Percentiles rank a stretch among this genome's conserved stretches.
phyloP scores from a whole-genome alignment of 108 stramenopile genomes.

The Chaetoceros tenuissimus region DNA sequence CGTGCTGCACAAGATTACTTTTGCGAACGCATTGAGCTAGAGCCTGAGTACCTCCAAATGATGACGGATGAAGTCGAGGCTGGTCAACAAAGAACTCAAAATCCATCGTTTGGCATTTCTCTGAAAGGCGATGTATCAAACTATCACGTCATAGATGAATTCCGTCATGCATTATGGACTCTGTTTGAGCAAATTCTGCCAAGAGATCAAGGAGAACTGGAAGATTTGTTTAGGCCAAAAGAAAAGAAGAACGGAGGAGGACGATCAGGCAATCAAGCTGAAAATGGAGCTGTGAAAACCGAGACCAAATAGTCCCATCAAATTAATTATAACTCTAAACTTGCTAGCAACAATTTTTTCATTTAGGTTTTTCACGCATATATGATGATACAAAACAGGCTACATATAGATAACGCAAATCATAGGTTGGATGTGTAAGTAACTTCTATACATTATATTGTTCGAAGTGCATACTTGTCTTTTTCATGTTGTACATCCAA shows the following conservation, averaged over 20 bases:
- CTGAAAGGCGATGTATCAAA: not conserved
- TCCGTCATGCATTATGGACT: not conserved
- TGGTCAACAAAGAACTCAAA: not conserved
- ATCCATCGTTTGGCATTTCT: not conserved
- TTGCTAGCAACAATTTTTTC: too few species aligned
- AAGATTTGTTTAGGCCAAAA: not conserved
- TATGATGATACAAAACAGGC: too few species aligned
- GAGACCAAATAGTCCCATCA: too few species aligned
- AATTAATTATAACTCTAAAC: too few species aligned
- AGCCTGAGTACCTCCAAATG: constrained; percentile 50
- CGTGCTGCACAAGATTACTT: constrained; percentile 50
- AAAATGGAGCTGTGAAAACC: too few species aligned
- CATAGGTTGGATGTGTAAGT: too few species aligned
- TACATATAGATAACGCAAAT: too few species aligned
- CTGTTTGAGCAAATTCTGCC: not conserved
- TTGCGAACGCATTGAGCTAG: constrained; percentile 52
- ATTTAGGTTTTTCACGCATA: too few species aligned
- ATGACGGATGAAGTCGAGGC: constrained; percentile 35
- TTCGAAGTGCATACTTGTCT: too few species aligned
- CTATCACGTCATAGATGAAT: not conserved
- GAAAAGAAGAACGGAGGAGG: not conserved
- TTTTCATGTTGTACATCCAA: too few species aligned
- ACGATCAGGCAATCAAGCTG: too few species aligned
- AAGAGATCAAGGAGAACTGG: not conserved
- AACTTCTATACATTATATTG: too few species aligned